Evolutionary conservation across 306 rosid genomes (phyloP).

Genomic region (Fagus sylvatica): DNA sequence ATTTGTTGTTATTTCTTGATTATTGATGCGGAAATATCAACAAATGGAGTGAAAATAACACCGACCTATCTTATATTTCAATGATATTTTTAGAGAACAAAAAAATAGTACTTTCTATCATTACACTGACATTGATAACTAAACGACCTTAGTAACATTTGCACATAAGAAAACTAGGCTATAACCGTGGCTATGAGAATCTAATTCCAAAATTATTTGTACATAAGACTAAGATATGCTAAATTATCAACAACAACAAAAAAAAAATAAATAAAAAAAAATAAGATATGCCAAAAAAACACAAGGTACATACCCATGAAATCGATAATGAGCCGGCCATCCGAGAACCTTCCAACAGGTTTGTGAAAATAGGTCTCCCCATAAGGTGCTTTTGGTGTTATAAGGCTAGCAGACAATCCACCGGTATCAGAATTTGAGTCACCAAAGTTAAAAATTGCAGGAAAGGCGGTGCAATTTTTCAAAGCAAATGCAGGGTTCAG

Average conservation of each 20-base stretch:
- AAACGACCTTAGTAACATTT: too few relatives aligned
- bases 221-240: too few relatives aligned
- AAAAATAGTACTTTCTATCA: neutral
- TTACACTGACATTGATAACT: neutral
- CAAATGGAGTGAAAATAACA: too few relatives aligned
- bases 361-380: constrained; percentile 51
- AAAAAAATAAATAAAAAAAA: too few relatives aligned
- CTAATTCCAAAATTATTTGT: neutral
- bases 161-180: too few relatives aligned
- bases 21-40: too few relatives aligned
- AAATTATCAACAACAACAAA: too few relatives aligned
- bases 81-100: too few relatives aligned
- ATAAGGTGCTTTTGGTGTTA: constrained; percentile 22
- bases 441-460: constrained; percentile 59
- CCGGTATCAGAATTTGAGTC: constrained; percentile 60
- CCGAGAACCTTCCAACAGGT: constrained; percentile 42
- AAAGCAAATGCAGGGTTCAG: constrained; percentile 11
- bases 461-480: constrained; percentile 35
- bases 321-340: constrained; percentile 48
- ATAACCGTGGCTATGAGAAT: neutral
- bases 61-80: too few relatives aligned
- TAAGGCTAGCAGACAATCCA: constrained; percentile 37
- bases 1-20: too few relatives aligned
- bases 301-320: constrained; percentile 37
- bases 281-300: constrained; percentile 8